Percentiles rank a stretch among this genome's conserved stretches.
Evolutionary conservation across 805 yeast species (phyloP).

Genomic region (Wickerhamiella vanderwaltii): DNA sequence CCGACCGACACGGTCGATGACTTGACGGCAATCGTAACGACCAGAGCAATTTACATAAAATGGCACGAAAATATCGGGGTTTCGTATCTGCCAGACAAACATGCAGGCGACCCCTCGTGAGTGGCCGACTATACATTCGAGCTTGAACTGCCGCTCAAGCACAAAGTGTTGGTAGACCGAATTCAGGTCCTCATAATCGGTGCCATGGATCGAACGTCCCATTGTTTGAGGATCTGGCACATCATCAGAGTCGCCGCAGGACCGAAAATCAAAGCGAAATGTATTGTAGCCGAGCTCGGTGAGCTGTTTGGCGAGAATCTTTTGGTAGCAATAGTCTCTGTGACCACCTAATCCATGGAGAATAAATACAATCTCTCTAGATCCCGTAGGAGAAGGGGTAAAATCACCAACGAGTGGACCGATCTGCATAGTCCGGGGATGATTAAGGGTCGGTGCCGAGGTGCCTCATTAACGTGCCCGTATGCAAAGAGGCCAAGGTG

Average conservation of each 20-base stretch:
- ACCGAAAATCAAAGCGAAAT: constrained; percentile 73
- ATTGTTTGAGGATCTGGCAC: constrained; percentile 24
- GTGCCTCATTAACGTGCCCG: too few relatives aligned
- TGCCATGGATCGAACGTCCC: constrained; percentile 47
- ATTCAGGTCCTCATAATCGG: constrained; percentile 58
- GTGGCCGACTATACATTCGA: constrained; percentile 58
- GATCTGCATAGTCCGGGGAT: background rate
- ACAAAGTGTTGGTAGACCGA: constrained; percentile 31
- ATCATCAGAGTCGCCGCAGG: constrained; percentile 67
- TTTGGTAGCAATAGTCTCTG: constrained; percentile 65
- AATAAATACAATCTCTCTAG: constrained; percentile 38
- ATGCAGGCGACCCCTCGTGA: constrained; percentile 70
- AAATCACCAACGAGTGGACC: constrained; percentile 6
- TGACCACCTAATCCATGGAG: constrained; percentile 85
- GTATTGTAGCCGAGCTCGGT: constrained; percentile 52
- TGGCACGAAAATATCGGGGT: constrained; percentile 35
- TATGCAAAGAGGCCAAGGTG: too few relatives aligned
- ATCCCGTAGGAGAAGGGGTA: background rate
- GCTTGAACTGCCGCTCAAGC: constrained; percentile 26
- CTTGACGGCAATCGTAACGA: constrained; percentile 33
- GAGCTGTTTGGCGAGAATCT: constrained; percentile 45
- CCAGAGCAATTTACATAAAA: constrained; percentile 61
- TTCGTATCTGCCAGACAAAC: constrained; percentile 52
- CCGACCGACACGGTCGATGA: constrained; percentile 1
- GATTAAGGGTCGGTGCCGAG: too few relatives aligned